These are phyloP conservation scores for Lentinus brumalis DNA, from an alignment of 768 basidiomycete genomes.

Conservation along the genomic window DNA sequence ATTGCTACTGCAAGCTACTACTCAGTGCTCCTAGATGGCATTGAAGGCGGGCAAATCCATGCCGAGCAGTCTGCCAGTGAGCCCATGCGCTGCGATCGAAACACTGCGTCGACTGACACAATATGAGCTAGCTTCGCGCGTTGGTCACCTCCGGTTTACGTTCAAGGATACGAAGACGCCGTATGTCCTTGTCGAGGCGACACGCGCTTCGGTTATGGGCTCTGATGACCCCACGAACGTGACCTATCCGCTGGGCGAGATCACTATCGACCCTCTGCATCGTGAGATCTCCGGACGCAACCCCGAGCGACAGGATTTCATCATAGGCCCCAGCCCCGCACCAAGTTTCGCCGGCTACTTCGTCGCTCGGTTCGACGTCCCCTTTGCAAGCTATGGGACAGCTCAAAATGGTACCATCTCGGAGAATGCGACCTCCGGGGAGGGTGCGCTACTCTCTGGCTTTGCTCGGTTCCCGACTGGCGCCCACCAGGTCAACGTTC, in stretches of 20 bases:
- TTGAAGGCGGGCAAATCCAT: constrained; percentile 45
- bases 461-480: constrained; percentile 47
- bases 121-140: constrained; percentile 60
- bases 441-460: constrained; percentile 52
- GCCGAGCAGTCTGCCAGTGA: constrained; percentile 66
- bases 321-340: constrained; percentile 55
- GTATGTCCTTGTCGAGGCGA: constrained; percentile 68
- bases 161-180: constrained; percentile 50
- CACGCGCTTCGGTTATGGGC: constrained; percentile 62
- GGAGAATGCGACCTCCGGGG: constrained; percentile 31
- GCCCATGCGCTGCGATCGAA: constrained; percentile 25
- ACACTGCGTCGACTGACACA: constrained; percentile 1
- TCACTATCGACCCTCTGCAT: constrained; percentile 44
- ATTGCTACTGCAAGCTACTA: constrained; percentile 57
- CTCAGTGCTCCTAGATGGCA: constrained; percentile 53
- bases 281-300: constrained; percentile 65
- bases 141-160: constrained; percentile 73
- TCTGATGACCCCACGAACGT: constrained; percentile 48
- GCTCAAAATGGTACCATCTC: constrained; percentile 45
- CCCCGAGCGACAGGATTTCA: constrained; percentile 70
- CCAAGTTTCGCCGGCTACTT: constrained; percentile 47
- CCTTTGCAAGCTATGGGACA: constrained; percentile 50
- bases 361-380: constrained; percentile 57
- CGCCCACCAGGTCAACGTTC: constrained; percentile 47
- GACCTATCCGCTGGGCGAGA: constrained; percentile 55